Base-by-base conservation (phyloP, 768 basidiomycete species). In the Leucosporidium creatinivorum region DNA sequence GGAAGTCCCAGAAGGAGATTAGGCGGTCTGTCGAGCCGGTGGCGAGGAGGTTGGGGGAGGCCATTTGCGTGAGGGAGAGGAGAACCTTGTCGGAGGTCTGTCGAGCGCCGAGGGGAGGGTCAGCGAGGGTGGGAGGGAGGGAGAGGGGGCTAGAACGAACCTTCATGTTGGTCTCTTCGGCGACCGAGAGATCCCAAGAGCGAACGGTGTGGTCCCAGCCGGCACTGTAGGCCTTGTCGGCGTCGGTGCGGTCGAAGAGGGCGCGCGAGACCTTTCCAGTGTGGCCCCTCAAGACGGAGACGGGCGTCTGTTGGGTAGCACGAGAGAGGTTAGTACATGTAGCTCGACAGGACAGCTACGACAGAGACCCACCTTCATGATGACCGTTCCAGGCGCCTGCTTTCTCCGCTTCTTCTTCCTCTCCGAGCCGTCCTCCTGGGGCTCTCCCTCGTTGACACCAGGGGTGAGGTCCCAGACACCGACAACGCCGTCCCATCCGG, bases 401-500 rank as follows among this genome's bases (percentile, higher is more conserved):
- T 84, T 87, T 58, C 87, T 79, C 54, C 88, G 80, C 75, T 91
- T 86, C 77, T 88, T 89, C 62, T 82, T 80, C n/a, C 81, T 48
- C 80, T 55, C 77, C 77, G 23, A 75, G 68, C 75, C 75, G 10
- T 80, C 78, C n/a, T 81, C 80, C 7, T 65, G 81, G 77, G 48
- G 78, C 58, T 75, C 77, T n/a, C 83, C 83, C 26, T 79, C 76
- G 0, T 79, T 74, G 0, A 89, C 82, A 71, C 93, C 87, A 73
- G 93, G 88, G 4, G 79, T 73, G 0, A 90, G 87, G 68, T 87
- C 85, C 87, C 87, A 98, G 7, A 93, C 73, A 3, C 91, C 90
- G 64, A 98, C 82, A 21, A 92, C 81, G 13, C 84, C 82, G 74
- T 99, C 93, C 91, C 92, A 93, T 0, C 89, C 89, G 0, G 88